Evolutionary conservation across 2,329 filamentous ascomycete genomes (phyloP).

Genomic region (Colletotrichum somersetense): DNA sequence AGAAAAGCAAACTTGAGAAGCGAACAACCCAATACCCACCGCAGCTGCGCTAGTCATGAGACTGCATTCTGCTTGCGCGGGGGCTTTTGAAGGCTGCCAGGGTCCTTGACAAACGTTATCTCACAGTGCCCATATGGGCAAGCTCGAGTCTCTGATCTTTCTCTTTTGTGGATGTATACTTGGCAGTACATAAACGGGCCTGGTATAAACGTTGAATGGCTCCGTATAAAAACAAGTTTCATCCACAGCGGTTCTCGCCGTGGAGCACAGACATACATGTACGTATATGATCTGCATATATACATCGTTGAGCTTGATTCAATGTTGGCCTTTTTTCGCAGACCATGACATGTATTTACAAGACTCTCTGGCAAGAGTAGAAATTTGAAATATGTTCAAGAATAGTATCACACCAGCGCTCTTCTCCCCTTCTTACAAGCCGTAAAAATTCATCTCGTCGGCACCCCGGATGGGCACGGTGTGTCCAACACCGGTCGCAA

Average conservation of each 20-base stretch:
- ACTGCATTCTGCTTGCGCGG: neutral
- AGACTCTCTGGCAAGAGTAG: neutral
- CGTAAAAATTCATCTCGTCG: conserved; percentile 38
- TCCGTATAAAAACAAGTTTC: neutral
- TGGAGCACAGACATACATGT: neutral
- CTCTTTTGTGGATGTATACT: too few relatives aligned
- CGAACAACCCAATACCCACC: neutral
- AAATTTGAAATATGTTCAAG: conserved; percentile 10
- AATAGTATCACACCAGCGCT: neutral
- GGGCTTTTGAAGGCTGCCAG: neutral
- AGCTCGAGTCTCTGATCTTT: neutral
- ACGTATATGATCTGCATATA: neutral
- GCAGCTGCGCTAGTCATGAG: neutral
- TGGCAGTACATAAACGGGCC: neutral
- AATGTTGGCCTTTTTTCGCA: neutral
- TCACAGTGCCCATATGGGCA: neutral
- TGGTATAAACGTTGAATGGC: neutral
- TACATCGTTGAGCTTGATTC: neutral
- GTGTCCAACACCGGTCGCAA: conserved; percentile 47
- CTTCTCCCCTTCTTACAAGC: conserved; percentile 8
- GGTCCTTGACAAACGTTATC: neutral
- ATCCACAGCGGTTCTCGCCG: neutral
- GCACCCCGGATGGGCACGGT: conserved; percentile 35
- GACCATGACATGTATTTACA: neutral
- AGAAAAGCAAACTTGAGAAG: neutral